Percentiles rank a stretch among this genome's conserved stretches.
These are phyloP conservation scores for Dothideomycetes sp. DNA, from an alignment of 2,329 filamentous ascomycete genomes.

Conservation along the genomic window DNA sequence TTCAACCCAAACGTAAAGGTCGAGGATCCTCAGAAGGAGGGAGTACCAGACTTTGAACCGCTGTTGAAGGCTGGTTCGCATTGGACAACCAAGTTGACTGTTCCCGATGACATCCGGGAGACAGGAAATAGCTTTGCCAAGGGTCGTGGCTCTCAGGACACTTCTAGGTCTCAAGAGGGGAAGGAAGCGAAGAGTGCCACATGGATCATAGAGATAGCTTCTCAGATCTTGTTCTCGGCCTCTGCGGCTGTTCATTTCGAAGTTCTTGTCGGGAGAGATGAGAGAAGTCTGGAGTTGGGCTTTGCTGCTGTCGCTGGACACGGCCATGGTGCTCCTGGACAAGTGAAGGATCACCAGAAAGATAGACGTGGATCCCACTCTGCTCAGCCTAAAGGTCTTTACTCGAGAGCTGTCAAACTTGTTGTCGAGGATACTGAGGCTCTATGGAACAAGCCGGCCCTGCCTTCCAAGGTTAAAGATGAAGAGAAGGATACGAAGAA, in stretches of 20 bases:
- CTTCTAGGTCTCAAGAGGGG: conserved; percentile 27
- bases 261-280: conserved; percentile 73
- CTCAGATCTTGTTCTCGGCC: conserved; percentile 87
- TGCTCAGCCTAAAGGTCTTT: conserved; percentile 65
- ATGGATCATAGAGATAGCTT: conserved; percentile 87
- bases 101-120: conserved; percentile 70
- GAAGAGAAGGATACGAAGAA: conserved; percentile 21
- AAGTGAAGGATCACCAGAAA: conserved; percentile 67
- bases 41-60: conserved; percentile 84
- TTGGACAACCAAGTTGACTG: conserved; percentile 70
- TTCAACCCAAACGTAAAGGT: conserved; percentile 79
- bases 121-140: conserved; percentile 38
- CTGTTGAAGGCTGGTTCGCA: conserved; percentile 89
- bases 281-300: conserved; percentile 66
- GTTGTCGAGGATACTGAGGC: conserved; percentile 80
- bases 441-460: conserved; percentile 82
- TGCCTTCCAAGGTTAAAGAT: conserved; percentile 55
- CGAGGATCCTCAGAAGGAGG: conserved; percentile 58
- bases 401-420: conserved; percentile 68
- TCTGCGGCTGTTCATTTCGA: conserved; percentile 85
- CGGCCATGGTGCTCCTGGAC: conserved; percentile 51
- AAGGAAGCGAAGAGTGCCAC: conserved; percentile 52
- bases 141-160: conserved; percentile 27
- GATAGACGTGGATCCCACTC: conserved; percentile 55
- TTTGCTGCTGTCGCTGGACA: conserved; percentile 47